phyloP scores from a whole-genome alignment of 768 basidiomycete species.

The Lactarius sanguifluus region DNA sequence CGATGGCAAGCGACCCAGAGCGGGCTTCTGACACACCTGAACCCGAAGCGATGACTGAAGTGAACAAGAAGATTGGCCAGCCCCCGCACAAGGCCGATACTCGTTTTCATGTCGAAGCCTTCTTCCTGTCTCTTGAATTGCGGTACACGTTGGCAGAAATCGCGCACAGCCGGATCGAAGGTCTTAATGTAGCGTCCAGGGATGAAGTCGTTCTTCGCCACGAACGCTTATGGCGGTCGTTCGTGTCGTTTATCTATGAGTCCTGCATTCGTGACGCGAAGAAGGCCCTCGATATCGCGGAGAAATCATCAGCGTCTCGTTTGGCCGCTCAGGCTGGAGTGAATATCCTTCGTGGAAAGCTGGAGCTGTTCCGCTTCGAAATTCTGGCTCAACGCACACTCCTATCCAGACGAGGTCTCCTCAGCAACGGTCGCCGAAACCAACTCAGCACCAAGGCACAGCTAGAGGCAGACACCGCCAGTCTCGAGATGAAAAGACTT shows the following conservation, averaged over 20 bases:
- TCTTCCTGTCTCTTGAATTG: constrained; percentile 38
- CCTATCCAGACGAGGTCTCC: constrained; percentile 3
- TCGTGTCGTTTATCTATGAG: constrained; percentile 31
- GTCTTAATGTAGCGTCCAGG: constrained; percentile 9
- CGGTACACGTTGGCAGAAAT: constrained; percentile 38
- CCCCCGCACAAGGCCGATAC: constrained; percentile 39
- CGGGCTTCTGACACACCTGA: constrained; percentile 33
- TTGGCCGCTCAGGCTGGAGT: constrained; percentile 32
- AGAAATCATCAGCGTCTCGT: constrained; percentile 34
- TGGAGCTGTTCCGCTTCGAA: constrained; percentile 34
- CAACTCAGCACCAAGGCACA: neutral
- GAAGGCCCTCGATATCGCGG: constrained; percentile 32
- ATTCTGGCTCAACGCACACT: constrained; percentile 24
- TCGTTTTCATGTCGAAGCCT: constrained; percentile 38
- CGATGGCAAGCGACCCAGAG: constrained; percentile 28
- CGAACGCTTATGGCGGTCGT: constrained; percentile 29
- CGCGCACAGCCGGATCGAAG: constrained; percentile 33
- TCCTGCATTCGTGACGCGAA: constrained; percentile 34
- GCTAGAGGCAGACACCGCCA: neutral
- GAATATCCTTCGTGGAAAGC: constrained; percentile 32
- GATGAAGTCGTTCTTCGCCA: constrained; percentile 23
- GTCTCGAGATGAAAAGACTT: neutral
- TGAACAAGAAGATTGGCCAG: constrained; percentile 37
- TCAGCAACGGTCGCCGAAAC: neutral
- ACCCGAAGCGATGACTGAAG: constrained; percentile 33